A percentile compares a stretch with the other conserved stretches of the same genome.
These are phyloP conservation scores for Akanthomyces muscarius DNA, from an alignment of 2,329 filamentous ascomycete genomes.

Conservation along the genomic window DNA sequence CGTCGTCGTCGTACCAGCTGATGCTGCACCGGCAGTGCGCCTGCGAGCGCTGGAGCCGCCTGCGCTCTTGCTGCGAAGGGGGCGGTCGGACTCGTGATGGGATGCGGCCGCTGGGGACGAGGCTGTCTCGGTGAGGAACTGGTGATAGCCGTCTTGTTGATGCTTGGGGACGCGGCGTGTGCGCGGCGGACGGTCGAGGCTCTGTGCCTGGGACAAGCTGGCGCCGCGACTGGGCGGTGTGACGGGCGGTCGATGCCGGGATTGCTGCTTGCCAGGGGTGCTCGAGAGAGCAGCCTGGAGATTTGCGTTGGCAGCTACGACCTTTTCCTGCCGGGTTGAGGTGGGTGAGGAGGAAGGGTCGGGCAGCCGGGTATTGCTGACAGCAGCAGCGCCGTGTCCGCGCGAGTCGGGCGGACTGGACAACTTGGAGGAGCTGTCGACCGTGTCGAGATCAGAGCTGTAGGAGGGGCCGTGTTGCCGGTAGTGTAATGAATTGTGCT, in stretches of 20 bases:
- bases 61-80: conserved; percentile 27
- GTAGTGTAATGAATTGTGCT: conserved; percentile 1
- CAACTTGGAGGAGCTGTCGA: conserved; percentile 49
- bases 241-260: neutral
- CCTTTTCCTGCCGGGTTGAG: neutral
- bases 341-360: neutral
- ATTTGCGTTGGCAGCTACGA: neutral
- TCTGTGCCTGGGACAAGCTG: neutral
- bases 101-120: neutral
- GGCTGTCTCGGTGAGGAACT: neutral
- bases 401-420: conserved; percentile 48
- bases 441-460: conserved; percentile 57
- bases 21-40: neutral
- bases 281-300: conserved; percentile 1
- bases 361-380: conserved; percentile 59
- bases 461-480: conserved; percentile 44
- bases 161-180: neutral
- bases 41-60: neutral
- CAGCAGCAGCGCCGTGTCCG: conserved; percentile 38
- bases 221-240: conserved; percentile 11
- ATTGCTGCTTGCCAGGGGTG: neutral
- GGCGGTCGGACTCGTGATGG: neutral
- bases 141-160: conserved; percentile 11
- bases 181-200: conserved; percentile 1
- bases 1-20: neutral